A percentile compares a stretch with the other conserved stretches of the same genome.
phyloP scores from a whole-genome alignment of 2,329 filamentous ascomycete genomes.

The Apiospora koreana region DNA sequence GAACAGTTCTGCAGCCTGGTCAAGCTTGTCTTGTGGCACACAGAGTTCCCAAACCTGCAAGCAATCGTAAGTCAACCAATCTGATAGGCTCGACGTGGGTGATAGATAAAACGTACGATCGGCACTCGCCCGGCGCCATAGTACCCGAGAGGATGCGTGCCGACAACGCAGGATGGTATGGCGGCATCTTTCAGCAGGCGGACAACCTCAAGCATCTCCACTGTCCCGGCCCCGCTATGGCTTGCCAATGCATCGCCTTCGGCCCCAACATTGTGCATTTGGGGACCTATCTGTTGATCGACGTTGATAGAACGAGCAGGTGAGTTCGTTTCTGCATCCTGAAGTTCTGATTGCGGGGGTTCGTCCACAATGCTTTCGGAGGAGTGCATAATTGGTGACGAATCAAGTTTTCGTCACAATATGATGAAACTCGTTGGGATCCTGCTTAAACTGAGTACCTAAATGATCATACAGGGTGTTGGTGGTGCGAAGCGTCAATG shows the following conservation, averaged over 20 bases:
- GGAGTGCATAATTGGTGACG: no score
- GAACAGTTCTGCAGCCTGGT: constrained; percentile 11
- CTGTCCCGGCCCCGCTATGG: constrained; percentile 10
- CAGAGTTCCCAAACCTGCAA: constrained; percentile 15
- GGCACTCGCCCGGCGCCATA: constrained; percentile 11
- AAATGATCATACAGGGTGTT: no score
- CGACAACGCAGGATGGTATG: constrained; percentile 12
- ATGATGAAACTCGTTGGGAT: no score
- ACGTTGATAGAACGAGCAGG: neutral
- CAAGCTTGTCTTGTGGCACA: constrained; percentile 10
- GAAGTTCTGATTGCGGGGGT: no score
- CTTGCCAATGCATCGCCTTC: neutral
- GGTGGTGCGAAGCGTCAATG: no score
- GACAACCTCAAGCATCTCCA: constrained; percentile 11
- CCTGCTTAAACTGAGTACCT: no score
- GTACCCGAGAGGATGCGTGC: constrained; percentile 10
- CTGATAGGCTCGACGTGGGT: neutral
- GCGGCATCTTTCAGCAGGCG: constrained; percentile 5
- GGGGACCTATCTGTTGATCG: neutral
- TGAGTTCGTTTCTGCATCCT: neutral
- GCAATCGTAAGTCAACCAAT: neutral
- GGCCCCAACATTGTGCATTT: neutral
- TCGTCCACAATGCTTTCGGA: no score
- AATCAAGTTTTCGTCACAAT: no score
- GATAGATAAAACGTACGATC: neutral